Percentiles rank a stretch among this genome's conserved stretches.
These are phyloP conservation scores for Cryptococcus sp. DNA, from an alignment of 1,284 basidiomycete genomes.

Conservation along the genomic window DNA sequence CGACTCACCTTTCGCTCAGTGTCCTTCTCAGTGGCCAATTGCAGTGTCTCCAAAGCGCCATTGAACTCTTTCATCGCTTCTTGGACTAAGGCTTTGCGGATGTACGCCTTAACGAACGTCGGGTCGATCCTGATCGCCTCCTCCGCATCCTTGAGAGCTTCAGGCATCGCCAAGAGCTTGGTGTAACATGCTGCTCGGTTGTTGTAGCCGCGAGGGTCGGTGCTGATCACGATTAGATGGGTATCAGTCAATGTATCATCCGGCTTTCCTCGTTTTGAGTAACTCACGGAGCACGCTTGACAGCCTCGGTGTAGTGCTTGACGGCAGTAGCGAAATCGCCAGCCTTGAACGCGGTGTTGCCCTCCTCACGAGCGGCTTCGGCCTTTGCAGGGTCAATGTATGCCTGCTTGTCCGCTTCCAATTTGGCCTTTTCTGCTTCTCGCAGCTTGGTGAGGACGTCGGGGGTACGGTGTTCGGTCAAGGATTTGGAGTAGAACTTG, in stretches of 20 bases:
- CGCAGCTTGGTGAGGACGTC: slow-evolving; percentile 89
- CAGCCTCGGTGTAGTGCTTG: slow-evolving; percentile 89
- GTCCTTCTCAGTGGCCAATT: slow-evolving; percentile 73
- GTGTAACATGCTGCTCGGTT: slow-evolving; percentile 97
- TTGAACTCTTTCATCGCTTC: slow-evolving; percentile 90
- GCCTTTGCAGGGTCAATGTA: slow-evolving; percentile 90
- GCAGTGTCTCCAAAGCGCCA: slow-evolving; percentile 77
- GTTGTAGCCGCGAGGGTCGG: slow-evolving; percentile 89
- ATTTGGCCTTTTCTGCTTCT: slow-evolving; percentile 74
- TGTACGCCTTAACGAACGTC: slow-evolving; percentile 90
- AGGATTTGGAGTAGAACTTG: slow-evolving; percentile 86
- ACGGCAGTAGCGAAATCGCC: slow-evolving; percentile 92
- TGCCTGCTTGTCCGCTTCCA: slow-evolving; percentile 73
- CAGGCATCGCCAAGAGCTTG: slow-evolving; percentile 89
- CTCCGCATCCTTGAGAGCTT: slow-evolving; percentile 94
- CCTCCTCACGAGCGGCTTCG: slow-evolving; percentile 82
- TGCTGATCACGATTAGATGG: slow-evolving; percentile 16
- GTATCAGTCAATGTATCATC: not conserved
- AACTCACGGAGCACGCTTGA: slow-evolving; percentile 81
- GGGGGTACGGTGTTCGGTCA: slow-evolving; percentile 96
- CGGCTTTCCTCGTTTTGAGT: not conserved
- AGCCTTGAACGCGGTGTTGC: slow-evolving; percentile 87
- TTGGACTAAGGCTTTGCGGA: slow-evolving; percentile 87
- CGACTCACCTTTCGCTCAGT: slow-evolving; percentile 62
- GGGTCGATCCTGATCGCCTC: slow-evolving; percentile 91